A percentile compares a stretch with the other conserved stretches of the same genome.
These are phyloP conservation scores for Cercospora brassicicola DNA, from an alignment of 2,329 filamentous ascomycete species.

Conservation along the genomic window DNA sequence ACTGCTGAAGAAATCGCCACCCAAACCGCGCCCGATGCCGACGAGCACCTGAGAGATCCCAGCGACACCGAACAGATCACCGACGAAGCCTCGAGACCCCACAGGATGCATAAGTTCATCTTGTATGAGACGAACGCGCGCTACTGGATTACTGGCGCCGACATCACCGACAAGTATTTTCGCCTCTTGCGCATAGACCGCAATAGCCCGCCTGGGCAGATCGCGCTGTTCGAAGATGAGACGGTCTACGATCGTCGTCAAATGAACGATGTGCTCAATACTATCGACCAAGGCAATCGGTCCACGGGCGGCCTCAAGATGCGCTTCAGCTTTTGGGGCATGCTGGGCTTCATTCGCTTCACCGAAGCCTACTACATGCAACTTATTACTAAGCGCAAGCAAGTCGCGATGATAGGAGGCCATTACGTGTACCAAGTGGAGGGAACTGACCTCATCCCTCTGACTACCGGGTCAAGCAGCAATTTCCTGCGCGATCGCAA, in stretches of 20 bases:
- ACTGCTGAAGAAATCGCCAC: constrained; percentile 31
- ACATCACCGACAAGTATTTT: constrained; percentile 84
- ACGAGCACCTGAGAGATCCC: constrained; percentile 28
- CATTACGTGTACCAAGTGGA: constrained; percentile 96
- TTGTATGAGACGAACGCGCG: constrained; percentile 91
- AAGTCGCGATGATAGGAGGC: constrained; percentile 92
- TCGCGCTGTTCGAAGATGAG: constrained; percentile 89
- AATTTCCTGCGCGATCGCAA: constrained; percentile 78
- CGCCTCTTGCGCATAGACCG: constrained; percentile 93
- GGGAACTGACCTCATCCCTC: constrained; percentile 83
- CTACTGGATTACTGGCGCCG: constrained; percentile 92
- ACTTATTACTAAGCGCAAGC: constrained; percentile 90
- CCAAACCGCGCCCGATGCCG: constrained; percentile 27
- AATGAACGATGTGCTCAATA: constrained; percentile 88
- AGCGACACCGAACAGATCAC: constrained; percentile 18
- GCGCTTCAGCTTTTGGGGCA: constrained; percentile 86
- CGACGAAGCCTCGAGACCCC: constrained; percentile 25
- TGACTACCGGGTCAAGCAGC: constrained; percentile 68
- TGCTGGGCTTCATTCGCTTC: constrained; percentile 93
- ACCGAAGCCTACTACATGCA: constrained; percentile 98
- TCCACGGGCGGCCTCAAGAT: constrained; percentile 85
- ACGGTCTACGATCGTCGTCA: constrained; percentile 90
- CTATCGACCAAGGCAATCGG: constrained; percentile 93
- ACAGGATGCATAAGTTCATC: constrained; percentile 89
- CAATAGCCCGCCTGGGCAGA: constrained; percentile 73